Conservation (phyloP, 495 filamentous ascomycete genomes). For the Penicillium herquei region DNA sequence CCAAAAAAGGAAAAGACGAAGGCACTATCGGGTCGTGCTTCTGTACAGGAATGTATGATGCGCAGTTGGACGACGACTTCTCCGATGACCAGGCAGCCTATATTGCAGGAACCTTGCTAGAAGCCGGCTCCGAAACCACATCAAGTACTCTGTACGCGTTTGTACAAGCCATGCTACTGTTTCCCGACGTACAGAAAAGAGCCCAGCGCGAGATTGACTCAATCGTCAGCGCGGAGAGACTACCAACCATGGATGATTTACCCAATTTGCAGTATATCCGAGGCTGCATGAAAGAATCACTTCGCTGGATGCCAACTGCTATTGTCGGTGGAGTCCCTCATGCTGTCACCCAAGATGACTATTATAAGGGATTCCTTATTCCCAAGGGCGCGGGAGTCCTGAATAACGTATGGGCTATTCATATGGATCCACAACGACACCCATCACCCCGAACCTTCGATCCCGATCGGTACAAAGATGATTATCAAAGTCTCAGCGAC, state of each 20-base stretch:
- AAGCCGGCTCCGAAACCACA: constrained; percentile 47
- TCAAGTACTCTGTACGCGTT: constrained; percentile 39
- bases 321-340: constrained; percentile 56
- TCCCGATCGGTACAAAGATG: constrained; percentile 50
- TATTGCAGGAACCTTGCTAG: constrained; percentile 41
- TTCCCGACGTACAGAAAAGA: constrained; percentile 43
- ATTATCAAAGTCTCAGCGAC: constrained; percentile 29
- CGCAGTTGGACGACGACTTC: constrained; percentile 23
- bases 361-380: constrained; percentile 50
- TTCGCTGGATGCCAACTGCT: constrained; percentile 40
- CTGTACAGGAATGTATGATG: constrained; percentile 34
- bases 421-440: constrained; percentile 38
- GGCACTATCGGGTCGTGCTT: constrained; percentile 28
- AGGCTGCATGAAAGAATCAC: constrained; percentile 37
- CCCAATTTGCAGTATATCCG: constrained; percentile 36
- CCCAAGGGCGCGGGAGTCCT: constrained; percentile 45
- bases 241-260: constrained; percentile 35
- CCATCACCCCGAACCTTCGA: constrained; percentile 54
- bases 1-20: constrained; percentile 23
- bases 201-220: constrained; percentile 56
- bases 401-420: constrained; percentile 48
- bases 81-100: constrained; percentile 38
- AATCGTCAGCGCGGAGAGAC: constrained; percentile 30
- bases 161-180: constrained; percentile 41
- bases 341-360: constrained; percentile 51